Percentiles rank a stretch among this genome's conserved stretches.
phyloP scores from a whole-genome alignment of 2,329 filamentous ascomycete species.

The Laburnicola sp. region DNA sequence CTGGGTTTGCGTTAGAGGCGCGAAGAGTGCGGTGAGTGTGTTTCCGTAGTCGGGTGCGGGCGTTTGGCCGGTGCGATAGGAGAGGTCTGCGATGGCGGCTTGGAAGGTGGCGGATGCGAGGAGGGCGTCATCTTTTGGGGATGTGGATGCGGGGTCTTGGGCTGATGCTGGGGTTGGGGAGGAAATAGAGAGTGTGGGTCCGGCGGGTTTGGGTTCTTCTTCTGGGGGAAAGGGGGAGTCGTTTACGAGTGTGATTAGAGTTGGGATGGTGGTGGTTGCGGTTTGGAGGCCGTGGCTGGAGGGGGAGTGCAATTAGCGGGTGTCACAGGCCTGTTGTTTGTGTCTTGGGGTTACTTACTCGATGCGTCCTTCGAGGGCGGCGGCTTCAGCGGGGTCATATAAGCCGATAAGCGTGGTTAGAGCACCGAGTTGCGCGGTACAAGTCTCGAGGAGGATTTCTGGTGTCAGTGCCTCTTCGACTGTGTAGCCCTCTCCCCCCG shows the following conservation, averaged over 20 bases:
- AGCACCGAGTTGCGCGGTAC: slow-evolving; percentile 62
- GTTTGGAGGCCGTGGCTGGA: slow-evolving; percentile 50
- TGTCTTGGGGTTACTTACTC: slow-evolving; percentile 43
- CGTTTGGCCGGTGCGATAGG: slow-evolving; percentile 57
- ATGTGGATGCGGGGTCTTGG: slow-evolving; percentile 39
- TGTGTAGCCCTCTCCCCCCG: slow-evolving; percentile 62
- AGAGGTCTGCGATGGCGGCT: slow-evolving; percentile 59
- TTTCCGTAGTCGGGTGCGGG: slow-evolving; percentile 58
- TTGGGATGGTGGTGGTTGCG: slow-evolving; percentile 57
- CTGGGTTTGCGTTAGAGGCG: slow-evolving; percentile 28
- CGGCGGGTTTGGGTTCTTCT: slow-evolving; percentile 32
- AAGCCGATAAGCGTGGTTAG: slow-evolving; percentile 53
- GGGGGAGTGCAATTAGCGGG: background rate
- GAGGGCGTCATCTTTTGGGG: slow-evolving; percentile 54
- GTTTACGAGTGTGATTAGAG: slow-evolving; percentile 51
- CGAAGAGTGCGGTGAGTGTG: slow-evolving; percentile 41
- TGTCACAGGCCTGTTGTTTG: background rate
- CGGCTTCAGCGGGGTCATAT: slow-evolving; percentile 53
- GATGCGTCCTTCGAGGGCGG: slow-evolving; percentile 60
- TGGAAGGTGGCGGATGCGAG: slow-evolving; percentile 62
- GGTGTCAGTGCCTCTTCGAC: slow-evolving; percentile 69
- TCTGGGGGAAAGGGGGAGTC: slow-evolving; percentile 18
- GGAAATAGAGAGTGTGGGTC: slow-evolving; percentile 40
- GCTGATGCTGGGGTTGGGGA: slow-evolving; percentile 16
- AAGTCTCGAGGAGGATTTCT: slow-evolving; percentile 67